These are phyloP conservation scores for Drechslerella dactyloides DNA, from an alignment of 2,329 filamentous ascomycete genomes.

Conservation along the genomic window DNA sequence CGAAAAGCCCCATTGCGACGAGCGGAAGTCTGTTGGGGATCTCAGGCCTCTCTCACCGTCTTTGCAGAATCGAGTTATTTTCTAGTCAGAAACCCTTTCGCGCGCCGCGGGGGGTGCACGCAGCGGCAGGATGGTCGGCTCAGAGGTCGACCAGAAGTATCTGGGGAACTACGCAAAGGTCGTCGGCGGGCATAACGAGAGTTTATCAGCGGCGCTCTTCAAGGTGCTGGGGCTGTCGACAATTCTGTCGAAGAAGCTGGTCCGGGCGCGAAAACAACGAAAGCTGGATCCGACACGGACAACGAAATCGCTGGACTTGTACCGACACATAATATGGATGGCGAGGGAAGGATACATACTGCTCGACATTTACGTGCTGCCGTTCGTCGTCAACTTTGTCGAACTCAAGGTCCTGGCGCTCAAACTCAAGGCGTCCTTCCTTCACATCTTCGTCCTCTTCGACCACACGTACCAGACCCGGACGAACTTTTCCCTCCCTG, in stretches of 20 bases:
- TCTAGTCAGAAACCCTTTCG: constrained; percentile 19
- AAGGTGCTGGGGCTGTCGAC: constrained; percentile 90
- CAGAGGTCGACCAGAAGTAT: constrained; percentile 97
- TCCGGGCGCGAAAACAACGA: constrained; percentile 81
- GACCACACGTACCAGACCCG: constrained; percentile 62
- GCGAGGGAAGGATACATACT: constrained; percentile 88
- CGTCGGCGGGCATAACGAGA: constrained; percentile 76
- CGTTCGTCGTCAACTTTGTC: constrained; percentile 76
- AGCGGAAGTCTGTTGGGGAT: constrained; percentile 12
- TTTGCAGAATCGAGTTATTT: constrained; percentile 16
- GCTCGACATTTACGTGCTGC: constrained; percentile 83
- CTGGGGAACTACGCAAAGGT: constrained; percentile 84
- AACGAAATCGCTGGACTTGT: constrained; percentile 79
- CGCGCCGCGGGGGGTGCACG: constrained; percentile 42
- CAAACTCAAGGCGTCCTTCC: constrained; percentile 91
- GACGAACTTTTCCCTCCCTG: constrained; percentile 59
- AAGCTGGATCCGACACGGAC: constrained; percentile 79
- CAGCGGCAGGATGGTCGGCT: constrained; percentile 76
- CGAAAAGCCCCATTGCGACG: constrained; percentile 22
- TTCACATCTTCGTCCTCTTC: constrained; percentile 95
- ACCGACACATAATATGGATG: constrained; percentile 93
- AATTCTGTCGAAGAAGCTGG: constrained; percentile 81
- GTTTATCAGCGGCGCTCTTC: constrained; percentile 82
- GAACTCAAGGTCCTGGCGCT: constrained; percentile 89
- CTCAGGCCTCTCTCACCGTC: constrained; percentile 16